Conservation (phyloP, 306 rosid species). For the Alnus glutinosa region DNA sequence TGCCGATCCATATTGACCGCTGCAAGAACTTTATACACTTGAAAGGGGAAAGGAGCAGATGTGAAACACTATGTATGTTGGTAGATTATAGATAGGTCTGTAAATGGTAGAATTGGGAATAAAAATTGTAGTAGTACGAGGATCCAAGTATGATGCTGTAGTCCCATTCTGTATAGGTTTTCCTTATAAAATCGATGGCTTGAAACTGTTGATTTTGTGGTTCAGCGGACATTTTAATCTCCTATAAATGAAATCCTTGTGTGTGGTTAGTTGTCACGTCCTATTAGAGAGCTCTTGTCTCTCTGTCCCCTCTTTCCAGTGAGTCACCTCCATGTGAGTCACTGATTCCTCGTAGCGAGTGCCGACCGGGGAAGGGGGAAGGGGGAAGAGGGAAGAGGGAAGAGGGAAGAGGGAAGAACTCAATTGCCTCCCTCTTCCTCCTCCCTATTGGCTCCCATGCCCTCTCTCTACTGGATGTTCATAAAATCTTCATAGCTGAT, state of each 20-base stretch:
- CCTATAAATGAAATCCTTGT: neutral
- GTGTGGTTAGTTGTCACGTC: too few relatives aligned
- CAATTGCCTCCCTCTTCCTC: too few relatives aligned
- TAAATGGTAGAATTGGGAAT: constrained; percentile 32
- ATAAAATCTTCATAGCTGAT: too few relatives aligned
- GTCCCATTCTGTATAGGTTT: constrained; percentile 26
- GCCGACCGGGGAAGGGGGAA: too few relatives aligned
- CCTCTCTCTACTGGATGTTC: too few relatives aligned
- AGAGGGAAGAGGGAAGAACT: too few relatives aligned
- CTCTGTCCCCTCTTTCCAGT: too few relatives aligned
- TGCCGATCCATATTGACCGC: constrained; percentile 12
- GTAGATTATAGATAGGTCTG: constrained; percentile 4
- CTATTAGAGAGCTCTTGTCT: too few relatives aligned
- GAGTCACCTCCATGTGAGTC: too few relatives aligned
- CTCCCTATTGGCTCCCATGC: too few relatives aligned
- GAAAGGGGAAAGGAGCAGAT: constrained; percentile 20
- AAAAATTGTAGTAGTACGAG: constrained; percentile 25
- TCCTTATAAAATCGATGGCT: constrained; percentile 3
- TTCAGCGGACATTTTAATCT: neutral
- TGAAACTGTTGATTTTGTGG: constrained; percentile 1
- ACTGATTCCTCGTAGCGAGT: too few relatives aligned
- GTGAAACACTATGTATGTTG: constrained; percentile 17
- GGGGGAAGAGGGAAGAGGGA: too few relatives aligned
- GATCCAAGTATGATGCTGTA: constrained; percentile 14
- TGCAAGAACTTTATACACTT: neutral